phyloP scores from a whole-genome alignment of 345 rosid genomes.

The Limnanthes douglasii region DNA sequence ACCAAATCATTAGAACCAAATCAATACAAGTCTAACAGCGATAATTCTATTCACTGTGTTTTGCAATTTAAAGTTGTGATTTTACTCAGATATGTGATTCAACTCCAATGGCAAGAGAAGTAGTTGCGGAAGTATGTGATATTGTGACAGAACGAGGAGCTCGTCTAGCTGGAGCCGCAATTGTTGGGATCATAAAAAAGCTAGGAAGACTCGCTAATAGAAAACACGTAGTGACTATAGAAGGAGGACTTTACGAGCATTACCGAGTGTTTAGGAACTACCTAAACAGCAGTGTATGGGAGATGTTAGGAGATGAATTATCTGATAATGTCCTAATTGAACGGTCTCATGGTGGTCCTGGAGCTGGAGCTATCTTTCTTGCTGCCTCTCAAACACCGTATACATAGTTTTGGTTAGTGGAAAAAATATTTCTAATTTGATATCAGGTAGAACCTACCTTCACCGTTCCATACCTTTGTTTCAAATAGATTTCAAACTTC shows the following conservation, averaged over 20 bases:
- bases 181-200: conserved; percentile 56
- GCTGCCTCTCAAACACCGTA: too few relatives aligned
- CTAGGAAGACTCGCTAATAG: conserved; percentile 33
- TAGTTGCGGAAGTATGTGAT: conserved; percentile 48
- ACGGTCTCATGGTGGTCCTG: conserved; percentile 43
- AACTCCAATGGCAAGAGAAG: conserved; percentile 26
- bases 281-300: conserved; percentile 50
- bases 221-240: conserved; percentile 35
- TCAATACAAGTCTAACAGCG: too few relatives aligned
- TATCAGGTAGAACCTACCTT: too few relatives aligned
- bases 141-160: conserved; percentile 54
- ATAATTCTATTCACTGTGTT: too few relatives aligned
- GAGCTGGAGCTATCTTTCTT: conserved; percentile 40
- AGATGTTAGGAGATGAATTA: conserved; percentile 49
- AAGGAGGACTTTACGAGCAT: conserved; percentile 56
- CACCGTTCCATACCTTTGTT: too few relatives aligned
- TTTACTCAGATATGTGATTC: conserved; percentile 38
- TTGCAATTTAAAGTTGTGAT: too few relatives aligned
- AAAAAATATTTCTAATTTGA: too few relatives aligned
- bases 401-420: too few relatives aligned
- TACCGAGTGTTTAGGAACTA: conserved; percentile 47
- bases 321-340: conserved; percentile 35
- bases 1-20: too few relatives aligned
- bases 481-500: too few relatives aligned
- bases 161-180: conserved; percentile 43